Base-by-base conservation (phyloP, 2,329 filamentous ascomycete genomes). In the Fusarium solani-melongenae region DNA sequence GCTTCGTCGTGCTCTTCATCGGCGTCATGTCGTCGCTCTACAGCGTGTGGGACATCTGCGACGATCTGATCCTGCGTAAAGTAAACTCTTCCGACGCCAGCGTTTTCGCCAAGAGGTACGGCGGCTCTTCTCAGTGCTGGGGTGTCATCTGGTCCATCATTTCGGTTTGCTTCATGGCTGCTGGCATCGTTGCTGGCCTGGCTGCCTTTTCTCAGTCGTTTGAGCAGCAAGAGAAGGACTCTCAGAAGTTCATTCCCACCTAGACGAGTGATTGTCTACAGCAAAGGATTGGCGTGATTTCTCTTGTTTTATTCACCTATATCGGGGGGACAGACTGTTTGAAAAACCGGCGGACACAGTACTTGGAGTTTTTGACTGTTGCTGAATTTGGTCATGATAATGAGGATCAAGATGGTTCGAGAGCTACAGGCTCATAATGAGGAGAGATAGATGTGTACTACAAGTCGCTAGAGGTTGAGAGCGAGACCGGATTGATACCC, bases 31-130 rank as follows among this genome's bases (percentile, higher is more conserved):
- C 90, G 8, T 92, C 90, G 2, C 87, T 95, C 1, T 95, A 95
- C 82, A 93, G 91, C 73, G 92, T 93, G 6, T 95, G 93, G 93
- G 93, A 95, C 84, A 95, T 95, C 75, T 95, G 92, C 81, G 93
- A 96, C 78, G 93, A 96, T 75, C 85, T 95, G 34, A 94, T 96
- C 74, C 84, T 95, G 6, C 88, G 93, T 67, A 95, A 95, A 83
- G 92, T 95, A 60, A 95, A 95, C 81, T 90, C 88, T 24, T 94
- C 92, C 6, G 93, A 96, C 79, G 93, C 93, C 7, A 93, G 91
- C 74, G 92, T 94, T 33, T 95, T 95, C 76, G 93, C 93, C 9
- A 87, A 94, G 82, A 87, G 90, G 24, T 95, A 95, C 75, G 93
- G 93, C 12, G 93, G 93, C 38, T 94, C 92, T 0, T 94, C 92